Evolutionary conservation across 1,284 basidiomycete species (phyloP), one percentile per base, ranked within the genome.

Genomic region (Kalmanozyma brasiliensis): DNA sequence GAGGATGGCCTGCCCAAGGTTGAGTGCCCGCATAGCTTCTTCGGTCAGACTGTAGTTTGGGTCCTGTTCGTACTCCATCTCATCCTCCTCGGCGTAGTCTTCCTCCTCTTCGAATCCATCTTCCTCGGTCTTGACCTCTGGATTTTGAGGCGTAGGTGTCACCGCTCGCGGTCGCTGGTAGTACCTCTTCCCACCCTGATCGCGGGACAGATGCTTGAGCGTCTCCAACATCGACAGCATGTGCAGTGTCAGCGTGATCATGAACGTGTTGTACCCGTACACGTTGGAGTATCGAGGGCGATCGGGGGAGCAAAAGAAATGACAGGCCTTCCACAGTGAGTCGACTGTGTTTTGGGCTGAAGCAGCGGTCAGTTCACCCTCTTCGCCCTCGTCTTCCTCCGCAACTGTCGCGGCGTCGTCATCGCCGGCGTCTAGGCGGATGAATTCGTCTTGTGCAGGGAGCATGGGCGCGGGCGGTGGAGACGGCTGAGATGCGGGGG

Each of bases 211-310:
- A 37, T 52, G 63, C 33, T 55, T 58, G 9, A 66, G 45, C n/a
- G 63, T 66, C 35, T 66, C 57, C 13, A 66, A 3, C 52, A 55
- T 66, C 7, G 49, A 52, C 23, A 59, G 17, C 17, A 60, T 24
- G 24, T 66, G 57, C 16, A 60, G 23, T 2, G 22, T 33, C 10
- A 66, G 49, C 4, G 63, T 66, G 29, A 66, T 55, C 52, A 66
- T 56, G 26, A 66, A 66, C 2, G 63, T 66, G 52, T 66, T 66
- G 57, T 66, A 66, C 2, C 63, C 63, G 44, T 60, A 66, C 14
- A 60, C 35, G 20, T 60, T 58, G 9, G 52, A 51, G 42, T 59
- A 66, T 5, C 57, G 43, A 1, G 52, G 40, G 7, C 63, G 52
- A 0, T 11, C 34, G 13, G 63, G 43, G 5, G 63, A 66, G 16